Evolutionary conservation across 768 basidiomycete genomes (phyloP).

Genomic region (Naganishia randhawae): DNA sequence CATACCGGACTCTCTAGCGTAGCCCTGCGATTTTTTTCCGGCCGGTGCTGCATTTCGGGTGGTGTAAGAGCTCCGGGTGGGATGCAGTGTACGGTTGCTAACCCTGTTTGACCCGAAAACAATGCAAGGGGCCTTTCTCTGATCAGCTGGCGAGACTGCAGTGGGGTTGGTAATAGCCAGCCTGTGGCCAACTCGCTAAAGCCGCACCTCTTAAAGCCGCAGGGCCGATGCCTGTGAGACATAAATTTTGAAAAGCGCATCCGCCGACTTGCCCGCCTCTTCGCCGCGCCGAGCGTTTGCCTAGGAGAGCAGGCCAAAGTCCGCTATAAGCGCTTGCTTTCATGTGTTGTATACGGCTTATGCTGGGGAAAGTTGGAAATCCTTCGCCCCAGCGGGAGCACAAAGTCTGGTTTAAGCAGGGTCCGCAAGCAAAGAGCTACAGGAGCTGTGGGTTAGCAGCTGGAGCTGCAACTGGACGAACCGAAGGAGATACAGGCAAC

Average conservation of each 20-base stretch:
- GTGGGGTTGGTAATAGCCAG: neutral
- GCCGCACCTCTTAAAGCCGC: neutral
- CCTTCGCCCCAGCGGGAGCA: no score
- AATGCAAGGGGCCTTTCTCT: neutral
- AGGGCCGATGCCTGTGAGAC: neutral
- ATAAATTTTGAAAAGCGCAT: neutral
- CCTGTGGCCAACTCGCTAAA: conserved; percentile 2
- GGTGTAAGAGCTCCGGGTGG: neutral
- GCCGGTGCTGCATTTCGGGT: neutral
- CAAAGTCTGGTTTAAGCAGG: no score
- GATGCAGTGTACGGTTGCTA: neutral
- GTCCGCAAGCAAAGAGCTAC: no score
- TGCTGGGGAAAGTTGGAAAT: no score
- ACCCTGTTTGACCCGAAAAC: neutral
- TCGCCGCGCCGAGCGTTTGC: neutral
- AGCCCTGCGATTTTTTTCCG: neutral
- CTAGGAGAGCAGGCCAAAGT: no score
- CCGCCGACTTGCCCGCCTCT: neutral
- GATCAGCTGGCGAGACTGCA: neutral
- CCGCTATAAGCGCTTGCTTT: no score
- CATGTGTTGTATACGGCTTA: no score
- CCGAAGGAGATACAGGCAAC: no score
- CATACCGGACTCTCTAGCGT: neutral
- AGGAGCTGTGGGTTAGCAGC: no score
- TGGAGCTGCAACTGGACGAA: no score